Evolutionary conservation across 1,284 basidiomycete species (phyloP).

Genomic region (Cryptococcus sp.): DNA sequence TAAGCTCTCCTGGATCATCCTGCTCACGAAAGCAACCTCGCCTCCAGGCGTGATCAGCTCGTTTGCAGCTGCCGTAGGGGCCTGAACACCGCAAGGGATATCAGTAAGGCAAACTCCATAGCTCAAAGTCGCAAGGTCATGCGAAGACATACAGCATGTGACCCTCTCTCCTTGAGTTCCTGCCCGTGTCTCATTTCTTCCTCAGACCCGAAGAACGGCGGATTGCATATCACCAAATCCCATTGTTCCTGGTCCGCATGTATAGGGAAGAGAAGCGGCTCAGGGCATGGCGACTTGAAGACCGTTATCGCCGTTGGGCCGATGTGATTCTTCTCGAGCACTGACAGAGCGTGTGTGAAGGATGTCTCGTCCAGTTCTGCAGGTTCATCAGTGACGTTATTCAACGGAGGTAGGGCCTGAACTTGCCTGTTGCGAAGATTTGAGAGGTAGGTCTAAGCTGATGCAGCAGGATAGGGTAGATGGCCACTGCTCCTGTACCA

Average conservation of each 20-base stretch:
- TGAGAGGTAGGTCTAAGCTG: slow-evolving; percentile 60
- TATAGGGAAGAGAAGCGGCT: slow-evolving; percentile 61
- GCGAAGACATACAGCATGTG: slow-evolving; percentile 63
- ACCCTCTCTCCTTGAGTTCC: slow-evolving; percentile 63
- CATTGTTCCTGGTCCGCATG: slow-evolving; percentile 21
- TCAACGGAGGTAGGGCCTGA: neutral
- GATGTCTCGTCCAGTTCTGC: slow-evolving; percentile 72
- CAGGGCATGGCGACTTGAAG: slow-evolving; percentile 50
- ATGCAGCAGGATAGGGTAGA: slow-evolving; percentile 81
- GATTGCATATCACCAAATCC: slow-evolving; percentile 85
- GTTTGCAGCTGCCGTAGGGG: slow-evolving; percentile 76
- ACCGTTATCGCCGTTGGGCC: slow-evolving; percentile 57
- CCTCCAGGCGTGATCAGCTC: slow-evolving; percentile 89
- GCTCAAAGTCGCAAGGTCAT: slow-evolving; percentile 1
- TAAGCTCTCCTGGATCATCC: slow-evolving; percentile 76
- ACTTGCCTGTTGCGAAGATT: slow-evolving; percentile 71
- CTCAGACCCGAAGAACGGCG: slow-evolving; percentile 79
- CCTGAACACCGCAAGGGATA: slow-evolving; percentile 53
- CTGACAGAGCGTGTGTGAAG: slow-evolving; percentile 59
- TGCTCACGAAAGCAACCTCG: slow-evolving; percentile 73
- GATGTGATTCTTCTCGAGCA: slow-evolving; percentile 63
- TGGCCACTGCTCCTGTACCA: slow-evolving; percentile 86
- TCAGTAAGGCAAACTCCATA: neutral
- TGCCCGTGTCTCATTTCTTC: slow-evolving; percentile 68
- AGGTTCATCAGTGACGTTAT: neutral